phyloP scores from a whole-genome alignment of 1,284 basidiomycete genomes.

The Cutaneotrichosporon arboriforme region DNA sequence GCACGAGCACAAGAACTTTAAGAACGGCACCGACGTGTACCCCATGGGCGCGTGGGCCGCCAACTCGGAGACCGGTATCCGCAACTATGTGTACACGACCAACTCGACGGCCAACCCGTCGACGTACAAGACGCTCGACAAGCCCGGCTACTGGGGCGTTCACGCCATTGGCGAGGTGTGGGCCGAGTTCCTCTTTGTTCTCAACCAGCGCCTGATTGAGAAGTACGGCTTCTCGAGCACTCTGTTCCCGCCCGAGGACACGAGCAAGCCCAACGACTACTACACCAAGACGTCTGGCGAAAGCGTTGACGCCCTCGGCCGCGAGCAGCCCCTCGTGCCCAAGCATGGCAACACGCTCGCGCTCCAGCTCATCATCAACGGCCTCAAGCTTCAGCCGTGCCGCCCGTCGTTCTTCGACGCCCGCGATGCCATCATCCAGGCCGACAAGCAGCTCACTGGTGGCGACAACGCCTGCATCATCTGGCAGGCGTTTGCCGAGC shows the following conservation, averaged over 20 bases:
- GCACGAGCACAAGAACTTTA: constrained; percentile 57
- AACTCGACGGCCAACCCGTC: constrained; percentile 77
- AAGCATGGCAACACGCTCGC: constrained; percentile 86
- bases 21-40: constrained; percentile 51
- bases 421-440: constrained; percentile 85
- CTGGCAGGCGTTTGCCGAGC: constrained; percentile 76
- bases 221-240: constrained; percentile 73
- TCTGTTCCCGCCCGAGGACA: constrained; percentile 68
- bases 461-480: constrained; percentile 89
- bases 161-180: constrained; percentile 92
- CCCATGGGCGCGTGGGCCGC: constrained; percentile 94
- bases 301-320: constrained; percentile 48
- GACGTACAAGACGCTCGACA: constrained; percentile 93
- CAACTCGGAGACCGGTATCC: constrained; percentile 69
- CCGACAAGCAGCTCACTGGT: constrained; percentile 82
- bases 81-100: constrained; percentile 79
- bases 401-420: constrained; percentile 86
- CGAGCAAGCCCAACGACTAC: constrained; percentile 56
- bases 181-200: constrained; percentile 88
- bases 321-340: constrained; percentile 63
- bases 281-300: constrained; percentile 51
- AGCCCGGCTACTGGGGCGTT: constrained; percentile 53
- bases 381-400: constrained; percentile 93
- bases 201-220: constrained; percentile 66
- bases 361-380: constrained; percentile 80